Evolutionary conservation across 768 basidiomycete genomes (phyloP).

Genomic region (Paxillus rubicundulus): DNA sequence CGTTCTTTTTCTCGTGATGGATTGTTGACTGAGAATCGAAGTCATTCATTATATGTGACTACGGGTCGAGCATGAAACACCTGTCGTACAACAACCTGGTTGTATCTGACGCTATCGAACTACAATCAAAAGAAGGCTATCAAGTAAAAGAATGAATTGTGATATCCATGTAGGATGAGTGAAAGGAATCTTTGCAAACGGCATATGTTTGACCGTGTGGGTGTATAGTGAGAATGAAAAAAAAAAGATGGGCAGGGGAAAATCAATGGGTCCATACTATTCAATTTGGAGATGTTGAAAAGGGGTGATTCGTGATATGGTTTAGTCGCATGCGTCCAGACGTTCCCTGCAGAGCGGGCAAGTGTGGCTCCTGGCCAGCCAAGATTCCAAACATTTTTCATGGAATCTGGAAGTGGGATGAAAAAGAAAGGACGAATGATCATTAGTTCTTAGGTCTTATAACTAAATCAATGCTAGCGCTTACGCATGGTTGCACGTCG

Average conservation of each 20-base stretch:
- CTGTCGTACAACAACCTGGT: not conserved
- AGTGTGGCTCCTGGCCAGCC: slow-evolving; percentile 57
- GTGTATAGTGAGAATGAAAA: slow-evolving; percentile 5
- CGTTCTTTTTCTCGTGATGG: not conserved
- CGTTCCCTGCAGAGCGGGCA: slow-evolving; percentile 65
- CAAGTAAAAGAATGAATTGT: slow-evolving; percentile 4
- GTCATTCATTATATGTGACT: no score
- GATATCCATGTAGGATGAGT: not conserved
- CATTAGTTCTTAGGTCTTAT: no score
- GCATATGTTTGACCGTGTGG: not conserved
- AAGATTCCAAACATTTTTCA: slow-evolving; percentile 57
- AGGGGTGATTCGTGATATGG: not conserved
- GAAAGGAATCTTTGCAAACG: not conserved
- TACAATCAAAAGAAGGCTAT: slow-evolving; percentile 5
- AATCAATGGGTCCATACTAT: not conserved
- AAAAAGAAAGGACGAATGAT: not conserved
- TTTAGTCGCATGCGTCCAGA: slow-evolving; percentile 32
- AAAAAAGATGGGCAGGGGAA: slow-evolving; percentile 1
- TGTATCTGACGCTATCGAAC: not conserved
- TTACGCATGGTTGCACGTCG: slow-evolving; percentile 58
- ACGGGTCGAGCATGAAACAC: not conserved
- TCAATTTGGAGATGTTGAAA: not conserved
- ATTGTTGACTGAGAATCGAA: not conserved
- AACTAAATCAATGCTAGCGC: slow-evolving; percentile 10
- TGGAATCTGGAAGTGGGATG: slow-evolving; percentile 44